Evolutionary conservation across 2,329 filamentous ascomycete species (phyloP), one percentile per base, ranked within the genome.

Genomic region (Clonostachys rosea): DNA sequence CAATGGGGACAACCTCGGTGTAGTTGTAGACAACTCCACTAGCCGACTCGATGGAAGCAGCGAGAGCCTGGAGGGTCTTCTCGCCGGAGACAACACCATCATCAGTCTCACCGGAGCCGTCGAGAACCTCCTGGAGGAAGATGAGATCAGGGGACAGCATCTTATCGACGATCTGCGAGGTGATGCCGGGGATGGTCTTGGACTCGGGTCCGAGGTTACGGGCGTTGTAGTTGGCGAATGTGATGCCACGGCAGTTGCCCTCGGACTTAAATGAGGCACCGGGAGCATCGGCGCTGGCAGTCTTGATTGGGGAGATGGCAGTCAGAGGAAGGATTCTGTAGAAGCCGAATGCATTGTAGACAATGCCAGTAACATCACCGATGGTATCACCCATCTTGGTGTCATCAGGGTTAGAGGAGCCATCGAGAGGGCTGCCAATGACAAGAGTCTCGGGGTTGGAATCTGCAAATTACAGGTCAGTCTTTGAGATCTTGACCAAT

Each of bases 91-190:
- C 70, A 40, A 75, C 71, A 50, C 76, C 83, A 53, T 87, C 75
- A 60, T 87, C 73, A 12, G 73, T 78, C 3, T 74, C 62, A 13
- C 85, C 85, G 39, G 72, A 76, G 68, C 84, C 71, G 58, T 89
- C 86, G 63, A 88, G 86, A 42, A 89, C 69, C 63, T 89, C 86
- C 60, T 89, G 85, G 4, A 89, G 56, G 58, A 87, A 86, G 48
- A 89, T 58, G 6, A 89, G 60, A 57, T 85, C 81, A 0, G 86
- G 86, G 0, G 75, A 76, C 49, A 73, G 74, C 52, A 89, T 66
- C 63, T 81, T 83, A 52, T 78, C 66, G 45, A 82, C 81, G 52
- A 89, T 85, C 56, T 89, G 83, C 9, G 70, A 64, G 3, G 84
- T 79, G n/a, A 88, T 73, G 12, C 63, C 64, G n/a, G 73, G 65